These are phyloP conservation scores for Annulohypoxylon moriforme DNA, from an alignment of 495 filamentous ascomycete genomes.

Conservation along the genomic window DNA sequence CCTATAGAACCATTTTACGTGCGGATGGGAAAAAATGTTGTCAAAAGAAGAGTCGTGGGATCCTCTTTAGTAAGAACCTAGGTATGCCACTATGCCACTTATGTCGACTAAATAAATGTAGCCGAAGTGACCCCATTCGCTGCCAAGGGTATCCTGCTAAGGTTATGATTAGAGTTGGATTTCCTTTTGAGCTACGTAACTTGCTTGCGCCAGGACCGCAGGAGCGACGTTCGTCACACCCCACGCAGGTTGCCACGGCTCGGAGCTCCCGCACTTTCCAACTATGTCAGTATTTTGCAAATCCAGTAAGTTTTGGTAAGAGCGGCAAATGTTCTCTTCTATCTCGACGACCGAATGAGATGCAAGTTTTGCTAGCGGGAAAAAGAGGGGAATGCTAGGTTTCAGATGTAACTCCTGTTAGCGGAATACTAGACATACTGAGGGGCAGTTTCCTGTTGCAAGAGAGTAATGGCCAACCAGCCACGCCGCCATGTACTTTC, in stretches of 20 bases:
- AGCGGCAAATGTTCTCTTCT: conserved; percentile 7
- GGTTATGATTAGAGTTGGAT: background rate
- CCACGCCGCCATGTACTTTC: background rate
- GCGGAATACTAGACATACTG: background rate
- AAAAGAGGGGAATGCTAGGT: conserved; percentile 6
- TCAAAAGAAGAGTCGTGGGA: conserved; percentile 4
- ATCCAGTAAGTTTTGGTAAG: background rate
- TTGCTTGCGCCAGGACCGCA: background rate
- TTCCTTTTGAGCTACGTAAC: conserved; percentile 1
- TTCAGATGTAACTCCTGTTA: conserved; percentile 1
- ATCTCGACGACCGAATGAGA: background rate
- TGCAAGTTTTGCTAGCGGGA: background rate
- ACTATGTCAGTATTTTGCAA: background rate
- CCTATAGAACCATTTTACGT: conserved; percentile 7
- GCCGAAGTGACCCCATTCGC: background rate
- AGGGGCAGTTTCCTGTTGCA: background rate
- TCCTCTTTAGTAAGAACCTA: background rate
- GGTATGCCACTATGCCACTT: conserved; percentile 2
- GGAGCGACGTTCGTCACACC: conserved; percentile 4
- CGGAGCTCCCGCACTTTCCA: conserved; percentile 8
- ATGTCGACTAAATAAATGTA: background rate
- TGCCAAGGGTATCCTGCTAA: conserved; percentile 10
- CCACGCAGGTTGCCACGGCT: conserved; percentile 6
- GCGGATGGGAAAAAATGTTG: background rate
- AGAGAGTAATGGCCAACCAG: background rate